A percentile compares a stretch with the other conserved stretches of the same genome.
These are phyloP conservation scores for Aspergillus taichungensis DNA, from an alignment of 495 filamentous ascomycete species.

Conservation along the genomic window DNA sequence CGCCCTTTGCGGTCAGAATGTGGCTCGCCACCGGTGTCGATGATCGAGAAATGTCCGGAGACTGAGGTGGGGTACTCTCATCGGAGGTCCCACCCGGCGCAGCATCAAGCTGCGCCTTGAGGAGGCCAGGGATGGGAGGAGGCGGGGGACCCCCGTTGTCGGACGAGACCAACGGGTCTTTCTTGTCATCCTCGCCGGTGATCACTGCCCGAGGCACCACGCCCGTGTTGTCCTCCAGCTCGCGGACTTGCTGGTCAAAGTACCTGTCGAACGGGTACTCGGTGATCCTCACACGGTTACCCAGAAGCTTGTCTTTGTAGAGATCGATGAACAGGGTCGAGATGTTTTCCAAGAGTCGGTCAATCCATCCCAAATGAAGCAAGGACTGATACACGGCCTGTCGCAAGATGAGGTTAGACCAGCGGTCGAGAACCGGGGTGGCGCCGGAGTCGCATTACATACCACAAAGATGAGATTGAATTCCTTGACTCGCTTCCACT, in stretches of 20 bases:
- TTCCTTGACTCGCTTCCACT: constrained; percentile 89
- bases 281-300: constrained; percentile 64
- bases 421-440: constrained; percentile 1
- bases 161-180: constrained; percentile 36
- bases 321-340: constrained; percentile 80
- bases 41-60: constrained; percentile 74
- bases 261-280: constrained; percentile 80
- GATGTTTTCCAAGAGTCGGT: constrained; percentile 91
- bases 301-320: constrained; percentile 80
- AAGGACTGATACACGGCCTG: constrained; percentile 96
- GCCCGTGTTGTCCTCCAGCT: constrained; percentile 59
- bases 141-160: constrained; percentile 46
- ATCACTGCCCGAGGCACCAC: constrained; percentile 24
- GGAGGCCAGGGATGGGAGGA: constrained; percentile 46
- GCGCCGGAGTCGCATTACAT: constrained; percentile 20
- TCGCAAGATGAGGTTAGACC: constrained; percentile 13
- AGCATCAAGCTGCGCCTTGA: constrained; percentile 42
- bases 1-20: constrained; percentile 61
- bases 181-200: constrained; percentile 25
- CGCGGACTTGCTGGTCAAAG: constrained; percentile 84
- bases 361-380: constrained; percentile 91
- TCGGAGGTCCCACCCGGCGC: constrained; percentile 38
- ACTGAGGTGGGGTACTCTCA: constrained; percentile 52
- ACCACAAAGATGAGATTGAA: constrained; percentile 94
- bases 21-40: constrained; percentile 58